These are phyloP conservation scores for Phytophthora syringae DNA, from an alignment of 352 stramenopile genomes.

Conservation along the genomic window DNA sequence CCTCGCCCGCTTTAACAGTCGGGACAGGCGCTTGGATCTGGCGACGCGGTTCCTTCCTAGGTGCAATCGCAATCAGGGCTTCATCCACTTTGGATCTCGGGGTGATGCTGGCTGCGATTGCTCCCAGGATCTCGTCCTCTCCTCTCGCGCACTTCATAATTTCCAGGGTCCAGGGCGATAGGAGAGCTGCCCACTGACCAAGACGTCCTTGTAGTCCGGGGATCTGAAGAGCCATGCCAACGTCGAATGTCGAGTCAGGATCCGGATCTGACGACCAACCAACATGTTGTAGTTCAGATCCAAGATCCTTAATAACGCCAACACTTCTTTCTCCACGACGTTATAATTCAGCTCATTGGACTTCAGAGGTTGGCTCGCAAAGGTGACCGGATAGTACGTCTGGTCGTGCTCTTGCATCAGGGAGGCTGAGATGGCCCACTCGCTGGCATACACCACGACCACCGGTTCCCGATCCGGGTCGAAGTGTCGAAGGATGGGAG, in stretches of 20 bases:
- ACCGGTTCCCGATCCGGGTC: constrained; percentile 5
- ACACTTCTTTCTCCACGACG: no score
- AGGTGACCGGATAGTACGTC: no score
- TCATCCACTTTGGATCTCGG: background rate
- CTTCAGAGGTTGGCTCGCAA: no score
- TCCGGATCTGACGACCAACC: no score
- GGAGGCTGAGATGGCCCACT: constrained; percentile 1
- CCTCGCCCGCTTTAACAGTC: no score
- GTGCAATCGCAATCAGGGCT: background rate
- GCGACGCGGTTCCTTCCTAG: no score
- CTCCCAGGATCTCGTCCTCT: constrained; percentile 4
- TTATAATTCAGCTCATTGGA: no score
- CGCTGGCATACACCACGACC: constrained; percentile 16
- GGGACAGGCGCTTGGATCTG: no score
- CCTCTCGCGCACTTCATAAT: constrained; percentile 10
- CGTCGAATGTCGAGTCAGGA: background rate
- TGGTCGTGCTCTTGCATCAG: no score
- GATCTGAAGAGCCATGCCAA: background rate
- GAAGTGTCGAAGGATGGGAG: constrained; percentile 18
- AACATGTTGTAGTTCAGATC: no score
- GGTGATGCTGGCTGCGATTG: constrained; percentile 8
- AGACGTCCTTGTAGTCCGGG: background rate
- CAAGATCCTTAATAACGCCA: no score
- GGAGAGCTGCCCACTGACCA: background rate
- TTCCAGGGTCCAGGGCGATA: constrained; percentile 3